Base-by-base conservation (phyloP, 2,329 filamentous ascomycete species). In the Didymella exigua region DNA sequence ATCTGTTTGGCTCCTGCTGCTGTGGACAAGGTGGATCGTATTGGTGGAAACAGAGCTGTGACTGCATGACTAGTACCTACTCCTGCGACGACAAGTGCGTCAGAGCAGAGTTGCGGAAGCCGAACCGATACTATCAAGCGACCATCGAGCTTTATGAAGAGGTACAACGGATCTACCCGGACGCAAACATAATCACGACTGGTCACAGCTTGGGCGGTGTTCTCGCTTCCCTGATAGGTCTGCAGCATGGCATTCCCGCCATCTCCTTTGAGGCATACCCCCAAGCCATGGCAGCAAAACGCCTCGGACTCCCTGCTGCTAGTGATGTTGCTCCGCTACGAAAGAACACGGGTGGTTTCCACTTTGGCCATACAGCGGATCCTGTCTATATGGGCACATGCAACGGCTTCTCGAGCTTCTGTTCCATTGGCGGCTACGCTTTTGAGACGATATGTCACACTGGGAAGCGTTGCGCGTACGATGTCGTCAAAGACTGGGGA, bases 381-480 rank as follows among this genome's bases (percentile, higher is more conserved):
- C 72, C 72, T 0, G 63, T 74, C 1, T 74, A 73, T 53, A 74
- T 73, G 70, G 72, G 72, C 7, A 73, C 72, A 6, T 74, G 72
- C 45, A 73, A 72, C 37, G 65, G 69, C 1, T 65, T 63, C 16
- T 71, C 72, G 2, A 72, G 68, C 49, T 72, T 74, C 49, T 74
- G 72, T 51, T 71, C 70, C 8, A 71, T 74, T 4, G 72, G 66
- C 4, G 72, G 72, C 10, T 74, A 72, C 37, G 71, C 71, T 1
- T 73, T 74, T 33, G 72, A 74, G 50, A 73, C 72, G 0, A 34
- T 71, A 1, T 74, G 72, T 38, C 72, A 74, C 52, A 72, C 72
- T 7, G 72, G 72, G 8, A 73, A 69, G 50, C 63, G 67, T 19
- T 74, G 72, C 40, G 62, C 65, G 2, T 74, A 74, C 38, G 72